Evolutionary conservation across 129 eudicot genomes (phyloP).

Genomic region (Cynara cardunculus): DNA sequence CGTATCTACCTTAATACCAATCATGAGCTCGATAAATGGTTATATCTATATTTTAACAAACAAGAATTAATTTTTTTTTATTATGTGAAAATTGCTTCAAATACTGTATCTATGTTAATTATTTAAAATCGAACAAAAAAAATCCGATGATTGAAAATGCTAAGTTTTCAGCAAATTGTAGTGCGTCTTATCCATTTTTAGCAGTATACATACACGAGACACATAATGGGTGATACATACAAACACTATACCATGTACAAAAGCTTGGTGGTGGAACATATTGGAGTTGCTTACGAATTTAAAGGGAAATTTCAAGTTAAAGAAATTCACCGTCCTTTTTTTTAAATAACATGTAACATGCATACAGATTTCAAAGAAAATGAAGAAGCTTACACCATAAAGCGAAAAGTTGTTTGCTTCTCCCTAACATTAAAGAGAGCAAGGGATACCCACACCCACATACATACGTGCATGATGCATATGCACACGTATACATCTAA

Average conservation of each 20-base stretch:
- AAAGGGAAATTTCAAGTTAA: slow-evolving; percentile 25
- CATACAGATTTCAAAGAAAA: slow-evolving; percentile 8
- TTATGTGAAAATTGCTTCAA: no score
- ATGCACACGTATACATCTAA: background rate
- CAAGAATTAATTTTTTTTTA: no score
- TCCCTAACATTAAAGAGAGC: background rate
- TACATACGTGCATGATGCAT: background rate
- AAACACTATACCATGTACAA: no score
- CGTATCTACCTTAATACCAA: slow-evolving; percentile 1
- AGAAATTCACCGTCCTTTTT: slow-evolving; percentile 22
- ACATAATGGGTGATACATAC: no score
- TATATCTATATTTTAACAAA: no score
- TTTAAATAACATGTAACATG: slow-evolving; percentile 16
- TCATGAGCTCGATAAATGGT: no score
- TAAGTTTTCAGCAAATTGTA: background rate
- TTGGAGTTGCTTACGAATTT: slow-evolving; percentile 5
- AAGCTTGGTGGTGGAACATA: background rate
- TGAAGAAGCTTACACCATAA: slow-evolving; percentile 15
- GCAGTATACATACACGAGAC: background rate
- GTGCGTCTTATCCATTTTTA: no score
- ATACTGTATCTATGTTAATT: no score
- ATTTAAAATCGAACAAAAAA: background rate
- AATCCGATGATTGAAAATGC: background rate
- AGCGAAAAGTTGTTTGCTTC: slow-evolving; percentile 30
- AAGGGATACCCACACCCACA: background rate